Evolutionary conservation across 2,329 filamentous ascomycete genomes (phyloP), one percentile per base, ranked within the genome.

Genomic region (Cyphellophora europaea): DNA sequence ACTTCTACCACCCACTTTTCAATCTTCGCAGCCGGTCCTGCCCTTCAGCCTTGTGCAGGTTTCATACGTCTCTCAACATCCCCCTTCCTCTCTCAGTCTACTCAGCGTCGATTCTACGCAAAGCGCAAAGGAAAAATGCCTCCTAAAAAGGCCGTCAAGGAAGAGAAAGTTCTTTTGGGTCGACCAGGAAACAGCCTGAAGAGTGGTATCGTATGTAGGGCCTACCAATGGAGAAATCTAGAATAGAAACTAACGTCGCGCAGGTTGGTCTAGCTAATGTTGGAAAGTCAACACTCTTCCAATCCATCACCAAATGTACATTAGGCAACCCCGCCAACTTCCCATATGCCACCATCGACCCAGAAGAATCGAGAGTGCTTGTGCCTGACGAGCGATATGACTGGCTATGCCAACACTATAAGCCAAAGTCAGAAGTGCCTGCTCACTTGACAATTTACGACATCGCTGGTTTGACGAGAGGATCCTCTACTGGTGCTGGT

Each of bases 321-420:
- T 80, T 98, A 55, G 91, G 93, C 67, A 98, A 96, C 71, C 93
- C 93, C 54, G 91, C 91, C 70, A 98, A 98, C 70, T 98, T 96
- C 61, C 91, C 91, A 37, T 98, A 93, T 71, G 91, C 91, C 58
- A 98, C 91, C 54, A 98, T 98, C 64, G 88, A 98, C 51, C 91
- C 91, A 31, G 93, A 98, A 71, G 91, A 98, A 69, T 86, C 91
- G 46, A 86, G 89, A 53, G 91, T 98, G 63, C 78, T 98, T 53
- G 91, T 98, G 19, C 93, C 91, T 30, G 91, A 98, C 67, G 85
- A 84, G 44, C 82, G 91, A 43, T 98, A 84, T 65, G 87, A 96
- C 69, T 95, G 87, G 88, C 74, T 98, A 34, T 83, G 79, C 62
- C 72, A 91, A 50, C 91, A 95, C 63, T 98, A 96, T 74, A 88